Evolutionary conservation across 352 stramenopile species (phyloP).

Genomic region (Phytophthora pluvialis): DNA sequence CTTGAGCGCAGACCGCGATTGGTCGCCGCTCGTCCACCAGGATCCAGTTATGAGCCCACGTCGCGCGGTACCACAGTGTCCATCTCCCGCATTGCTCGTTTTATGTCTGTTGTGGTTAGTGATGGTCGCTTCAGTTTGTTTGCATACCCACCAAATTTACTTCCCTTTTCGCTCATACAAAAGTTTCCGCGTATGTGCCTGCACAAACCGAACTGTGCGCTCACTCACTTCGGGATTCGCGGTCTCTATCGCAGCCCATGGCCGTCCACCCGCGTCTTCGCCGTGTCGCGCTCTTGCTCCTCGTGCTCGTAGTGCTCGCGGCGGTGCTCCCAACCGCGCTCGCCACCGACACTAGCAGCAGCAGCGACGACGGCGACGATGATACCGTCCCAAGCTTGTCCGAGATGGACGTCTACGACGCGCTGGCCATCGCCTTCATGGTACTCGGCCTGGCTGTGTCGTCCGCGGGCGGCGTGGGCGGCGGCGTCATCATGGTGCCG

Average conservation of each 20-base stretch:
- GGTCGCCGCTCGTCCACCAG: slow-evolving; percentile 8
- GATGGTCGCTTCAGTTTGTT: slow-evolving; percentile 5
- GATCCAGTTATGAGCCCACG: slow-evolving; percentile 6
- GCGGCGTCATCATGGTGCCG: slow-evolving; percentile 60
- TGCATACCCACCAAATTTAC: too few species aligned
- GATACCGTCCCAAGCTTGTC: slow-evolving; percentile 35
- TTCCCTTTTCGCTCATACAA: not conserved
- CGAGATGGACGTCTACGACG: slow-evolving; percentile 49
- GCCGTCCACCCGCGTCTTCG: not conserved
- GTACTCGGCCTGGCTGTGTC: slow-evolving; percentile 50
- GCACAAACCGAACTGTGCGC: not conserved
- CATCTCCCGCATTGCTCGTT: not conserved
- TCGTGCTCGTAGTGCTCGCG: slow-evolving; percentile 17
- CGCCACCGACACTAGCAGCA: slow-evolving; percentile 8
- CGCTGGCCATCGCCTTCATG: slow-evolving; percentile 59
- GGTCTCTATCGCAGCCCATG: not conserved
- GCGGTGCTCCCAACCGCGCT: not conserved
- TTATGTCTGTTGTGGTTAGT: not conserved
- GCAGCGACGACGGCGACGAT: slow-evolving; percentile 27
- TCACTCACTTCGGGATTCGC: slow-evolving; percentile 22
- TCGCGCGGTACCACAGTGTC: slow-evolving; percentile 3
- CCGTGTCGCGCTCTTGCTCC: slow-evolving; percentile 5
- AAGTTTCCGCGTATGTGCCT: not conserved
- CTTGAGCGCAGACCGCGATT: not conserved
- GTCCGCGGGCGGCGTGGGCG: slow-evolving; percentile 55